These are phyloP conservation scores for Mycena indigotica DNA, from an alignment of 768 basidiomycete genomes.

Conservation along the genomic window DNA sequence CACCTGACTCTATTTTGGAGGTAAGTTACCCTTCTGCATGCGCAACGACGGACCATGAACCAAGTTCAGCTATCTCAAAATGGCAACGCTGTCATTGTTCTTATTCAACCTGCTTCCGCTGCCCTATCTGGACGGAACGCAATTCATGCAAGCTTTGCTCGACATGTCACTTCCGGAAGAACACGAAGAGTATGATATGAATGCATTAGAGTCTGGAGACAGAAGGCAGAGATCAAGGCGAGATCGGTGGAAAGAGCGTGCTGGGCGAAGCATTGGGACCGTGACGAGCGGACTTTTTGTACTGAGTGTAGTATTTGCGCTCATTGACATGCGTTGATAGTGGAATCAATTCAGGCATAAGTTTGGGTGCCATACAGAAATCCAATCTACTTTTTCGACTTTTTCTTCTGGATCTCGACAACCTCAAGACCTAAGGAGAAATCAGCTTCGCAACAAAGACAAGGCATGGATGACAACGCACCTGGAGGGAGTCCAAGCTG, in stretches of 20 bases:
- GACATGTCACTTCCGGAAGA: constrained; percentile 16
- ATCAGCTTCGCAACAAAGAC: not conserved
- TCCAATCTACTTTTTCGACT: constrained; percentile 73
- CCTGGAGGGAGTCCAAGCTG: constrained; percentile 94
- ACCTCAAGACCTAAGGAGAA: constrained; percentile 61
- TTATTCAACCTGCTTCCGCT: constrained; percentile 83
- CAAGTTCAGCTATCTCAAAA: constrained; percentile 56
- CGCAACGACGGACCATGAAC: too few species aligned
- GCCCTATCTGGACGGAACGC: constrained; percentile 68
- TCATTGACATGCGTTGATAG: constrained; percentile 21
- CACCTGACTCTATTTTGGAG: constrained; percentile 46
- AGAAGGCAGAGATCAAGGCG: constrained; percentile 10
- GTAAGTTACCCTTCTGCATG: constrained; percentile 44
- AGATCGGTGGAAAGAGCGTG: constrained; percentile 25
- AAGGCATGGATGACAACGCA: constrained; percentile 41
- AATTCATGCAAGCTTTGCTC: constrained; percentile 46
- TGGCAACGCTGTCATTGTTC: constrained; percentile 76
- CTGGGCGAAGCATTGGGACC: constrained; percentile 21
- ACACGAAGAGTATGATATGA: constrained; percentile 35
- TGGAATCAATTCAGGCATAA: constrained; percentile 32
- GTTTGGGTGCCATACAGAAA: constrained; percentile 31
- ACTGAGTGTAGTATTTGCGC: constrained; percentile 23
- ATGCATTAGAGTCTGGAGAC: constrained; percentile 29
- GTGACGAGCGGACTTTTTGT: constrained; percentile 27
- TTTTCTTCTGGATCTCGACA: constrained; percentile 66